Evolutionary conservation across 257 asterid genomes (phyloP), one percentile per base, ranked within the genome.

Genomic region (Prunella vulgaris): DNA sequence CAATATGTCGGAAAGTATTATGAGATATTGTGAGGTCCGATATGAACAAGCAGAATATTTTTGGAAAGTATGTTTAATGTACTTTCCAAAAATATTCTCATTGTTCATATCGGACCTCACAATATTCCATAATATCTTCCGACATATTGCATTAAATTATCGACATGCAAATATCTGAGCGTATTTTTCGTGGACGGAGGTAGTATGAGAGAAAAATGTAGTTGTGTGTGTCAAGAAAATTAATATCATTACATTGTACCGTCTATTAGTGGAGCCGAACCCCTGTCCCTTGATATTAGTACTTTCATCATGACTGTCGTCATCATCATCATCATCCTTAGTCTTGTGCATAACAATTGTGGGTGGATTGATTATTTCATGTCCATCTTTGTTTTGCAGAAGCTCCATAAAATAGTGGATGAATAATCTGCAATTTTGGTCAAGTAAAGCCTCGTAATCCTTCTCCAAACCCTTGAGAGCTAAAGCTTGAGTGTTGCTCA

Each of bases 241-340:
- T 32, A 32, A 78, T n/a, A n/a, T 58, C 65, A 83, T 88, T 90
- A 90, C 97, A 86, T 90, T 90, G 42, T 88, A 84, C 87, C 90
- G 93, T 79, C 92, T 77, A 72, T 88, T 82, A 32, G 80, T 78
- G 54, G 85, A 66, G 53, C 79, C 85, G 66, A 76, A 69, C 42
- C 78, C 77, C 44, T 71, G 81, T 42, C 5, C 63, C 60, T 54
- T 46, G 71, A 83, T 58, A 82, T 58, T n/a, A 46, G 2, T 0
- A 46, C 10, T 70, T 27, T 71, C 74, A 28, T 79, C 82, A 37
- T 74, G 71, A 14, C 33, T 4, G 54, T 54, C 57, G 15, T 33
- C 77, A 33, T 40, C 15, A 48, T 54, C 70, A 30, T 7, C 68
- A 3, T 7, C 54, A 12, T 64, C 64, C 52, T 17, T 38, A 42